These are phyloP conservation scores for Zychaea mexicana DNA, from an alignment of 371 early-diverging fungal species.

Conservation along the genomic window DNA sequence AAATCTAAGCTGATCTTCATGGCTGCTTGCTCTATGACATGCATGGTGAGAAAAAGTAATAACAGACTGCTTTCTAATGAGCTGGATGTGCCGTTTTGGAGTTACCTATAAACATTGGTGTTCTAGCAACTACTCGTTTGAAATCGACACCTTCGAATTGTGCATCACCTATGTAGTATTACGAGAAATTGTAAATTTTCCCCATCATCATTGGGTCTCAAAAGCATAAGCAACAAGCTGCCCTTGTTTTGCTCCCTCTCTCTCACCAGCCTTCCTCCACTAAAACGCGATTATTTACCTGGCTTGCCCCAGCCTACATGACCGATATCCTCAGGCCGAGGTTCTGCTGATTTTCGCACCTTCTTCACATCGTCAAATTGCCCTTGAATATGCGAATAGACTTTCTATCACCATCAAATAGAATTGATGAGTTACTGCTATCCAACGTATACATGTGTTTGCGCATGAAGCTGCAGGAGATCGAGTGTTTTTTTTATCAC, in stretches of 20 bases:
- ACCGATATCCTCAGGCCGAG: slow-evolving; percentile 57
- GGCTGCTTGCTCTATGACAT: slow-evolving; percentile 53
- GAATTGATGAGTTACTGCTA: too few relatives aligned
- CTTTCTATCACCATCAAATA: slow-evolving; percentile 53
- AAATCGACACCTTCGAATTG: slow-evolving; percentile 62
- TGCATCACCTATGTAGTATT: neutral
- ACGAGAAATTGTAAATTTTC: neutral
- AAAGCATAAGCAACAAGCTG: too few relatives aligned
- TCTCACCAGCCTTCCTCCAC: neutral
- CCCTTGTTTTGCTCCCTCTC: neutral
- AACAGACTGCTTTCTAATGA: too few relatives aligned
- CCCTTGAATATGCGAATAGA: slow-evolving; percentile 56
- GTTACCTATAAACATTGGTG: slow-evolving; percentile 65
- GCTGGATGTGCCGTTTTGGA: too few relatives aligned
- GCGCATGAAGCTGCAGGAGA: too few relatives aligned
- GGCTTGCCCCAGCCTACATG: slow-evolving; percentile 66
- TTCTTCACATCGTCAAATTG: slow-evolving; percentile 56
- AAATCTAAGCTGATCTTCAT: slow-evolving; percentile 41
- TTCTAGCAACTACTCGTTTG: slow-evolving; percentile 64
- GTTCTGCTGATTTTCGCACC: slow-evolving; percentile 53
- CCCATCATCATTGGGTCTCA: too few relatives aligned
- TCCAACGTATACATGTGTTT: too few relatives aligned
- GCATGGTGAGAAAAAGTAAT: neutral
- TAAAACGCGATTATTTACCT: too few relatives aligned
- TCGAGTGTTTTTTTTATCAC: too few relatives aligned